Base-by-base conservation (phyloP, 257 asterid genomes). In the Penstemon eatonii region DNA sequence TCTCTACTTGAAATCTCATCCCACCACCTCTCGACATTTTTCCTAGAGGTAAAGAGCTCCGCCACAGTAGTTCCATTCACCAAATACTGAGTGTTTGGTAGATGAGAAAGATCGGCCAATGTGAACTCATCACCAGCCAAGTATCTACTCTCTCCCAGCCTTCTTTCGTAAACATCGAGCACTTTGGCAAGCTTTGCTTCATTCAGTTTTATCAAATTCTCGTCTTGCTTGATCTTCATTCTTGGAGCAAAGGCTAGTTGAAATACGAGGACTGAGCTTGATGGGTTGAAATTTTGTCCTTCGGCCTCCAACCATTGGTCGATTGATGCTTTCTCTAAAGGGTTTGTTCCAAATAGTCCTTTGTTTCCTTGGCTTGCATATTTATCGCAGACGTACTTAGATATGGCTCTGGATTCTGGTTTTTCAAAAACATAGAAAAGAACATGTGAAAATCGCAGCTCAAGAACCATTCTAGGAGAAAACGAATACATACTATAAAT, bases 21-120 rank as follows among this genome's bases (percentile, higher is more conserved):
- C 97, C 97, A 88, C 97, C 97, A 90, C 82, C 97, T 82, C 61
- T 71, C 92, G 5, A 90, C 92, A 62, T 90, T 88, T 73, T 81
- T 71, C 85, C 96, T 81, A 37, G 86, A 76, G 58, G 74, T 75
- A 57, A 90, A 74, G 18, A 84, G 75, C 70, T 85, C 95, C 52
- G 69, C 84, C 42, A 46, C 63, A 7, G 75, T 76, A 25, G 88
- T 80, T 25, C 73, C 68, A n/a, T 69, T 80, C 71, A 76, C 81
- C 79, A 91, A 78, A 71, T 72, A 78, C 44, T 82, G 86, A 2
- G 76, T 43, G 66, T 79, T 89, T 18, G 96, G 97, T 9, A 91
- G 76, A 83, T 91, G 97, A 68, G 89, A 89, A 38, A 91, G 91
- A 79, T 91, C 97, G 0, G 96, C 95, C 66, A 91, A 63, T 0